Evolutionary conservation across 2,329 filamentous ascomycete species (phyloP), one percentile per base, ranked within the genome.

Genomic region (Emericellopsis cladophorae): DNA sequence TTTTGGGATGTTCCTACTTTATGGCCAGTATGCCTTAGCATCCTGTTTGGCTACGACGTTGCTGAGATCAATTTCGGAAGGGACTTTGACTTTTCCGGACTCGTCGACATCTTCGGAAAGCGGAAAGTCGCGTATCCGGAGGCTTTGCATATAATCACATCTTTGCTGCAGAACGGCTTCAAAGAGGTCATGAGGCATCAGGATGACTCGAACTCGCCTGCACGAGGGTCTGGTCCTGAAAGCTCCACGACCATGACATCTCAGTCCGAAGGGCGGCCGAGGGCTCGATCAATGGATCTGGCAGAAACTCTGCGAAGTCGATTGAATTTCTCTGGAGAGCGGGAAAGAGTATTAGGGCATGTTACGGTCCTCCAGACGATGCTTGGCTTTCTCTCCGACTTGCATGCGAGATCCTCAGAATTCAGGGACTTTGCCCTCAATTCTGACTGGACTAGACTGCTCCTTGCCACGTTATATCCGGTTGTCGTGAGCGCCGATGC

Each of bases 1-100:
- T 95, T 89, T 79, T 98, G 92, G 90, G 81, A 85, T 52, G 74
- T 88, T 14, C 76, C 88, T 3, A 76, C 79, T 0, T 61, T 96
- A 22, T 96, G 92, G 92, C 79, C 82, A 0, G 81, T 92, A 35
- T 88, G 84, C 54, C 85, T 98, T 59, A 81, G 85, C 40, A 83
- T 96, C 18, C 61, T 98, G 3, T 95, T 98, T 53, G 88, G 85
- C 1, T 72, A 79, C 34, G 88, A 95, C 53, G 76, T 93, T 36
- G 79, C 79, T 2, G 76, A 76, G 38, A 74, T 89, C 49, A 75
- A 89, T 51, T 76, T 88, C 49, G 76, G 84, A 40, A 72, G 76
- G 48, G 70, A 79, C 22, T 83, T 95, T 50, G 82, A 90, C 48
- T 71, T 84, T 15, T 81, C 77, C 48, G 81, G 74, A 44, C 69